These are phyloP conservation scores for Bruguiera hainesii DNA, from an alignment of 441 rosid species.

Conservation along the genomic window DNA sequence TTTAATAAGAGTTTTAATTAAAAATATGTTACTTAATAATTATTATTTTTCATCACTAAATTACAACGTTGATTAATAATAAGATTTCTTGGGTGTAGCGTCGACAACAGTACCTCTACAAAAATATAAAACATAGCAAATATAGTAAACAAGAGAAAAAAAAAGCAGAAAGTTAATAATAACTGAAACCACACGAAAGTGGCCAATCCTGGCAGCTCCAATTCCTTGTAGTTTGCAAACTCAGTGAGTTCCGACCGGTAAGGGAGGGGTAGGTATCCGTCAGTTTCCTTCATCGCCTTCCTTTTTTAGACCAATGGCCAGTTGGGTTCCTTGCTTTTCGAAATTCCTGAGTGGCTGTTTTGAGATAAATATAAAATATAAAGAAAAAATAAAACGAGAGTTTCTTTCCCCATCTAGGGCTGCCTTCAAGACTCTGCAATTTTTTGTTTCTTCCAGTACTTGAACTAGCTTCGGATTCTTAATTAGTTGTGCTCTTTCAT, in stretches of 20 bases:
- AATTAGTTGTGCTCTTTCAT: not conserved
- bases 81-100: too few species aligned
- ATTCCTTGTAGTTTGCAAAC: not conserved
- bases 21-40: too few species aligned
- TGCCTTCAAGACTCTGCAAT: constrained; percentile 8
- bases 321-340: not conserved
- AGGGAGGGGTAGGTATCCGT: not conserved
- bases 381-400: not conserved
- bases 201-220: not conserved
- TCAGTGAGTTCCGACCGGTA: not conserved
- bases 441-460: not conserved
- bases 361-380: too few species aligned
- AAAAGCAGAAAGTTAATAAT: not conserved
- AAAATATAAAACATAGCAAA: too few species aligned
- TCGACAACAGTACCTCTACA: too few species aligned
- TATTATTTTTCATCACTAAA: too few species aligned
- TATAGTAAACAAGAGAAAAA: not conserved
- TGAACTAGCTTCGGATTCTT: not conserved
- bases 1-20: too few species aligned
- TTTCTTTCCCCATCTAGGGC: constrained; percentile 23
- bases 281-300: not conserved
- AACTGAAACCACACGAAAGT: not conserved
- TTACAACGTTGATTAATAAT: too few species aligned
- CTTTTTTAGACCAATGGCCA: not conserved
- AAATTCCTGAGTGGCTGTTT: too few species aligned